Base-by-base conservation (phyloP, 495 filamentous ascomycete species). In the Cetradonia linearis region DNA sequence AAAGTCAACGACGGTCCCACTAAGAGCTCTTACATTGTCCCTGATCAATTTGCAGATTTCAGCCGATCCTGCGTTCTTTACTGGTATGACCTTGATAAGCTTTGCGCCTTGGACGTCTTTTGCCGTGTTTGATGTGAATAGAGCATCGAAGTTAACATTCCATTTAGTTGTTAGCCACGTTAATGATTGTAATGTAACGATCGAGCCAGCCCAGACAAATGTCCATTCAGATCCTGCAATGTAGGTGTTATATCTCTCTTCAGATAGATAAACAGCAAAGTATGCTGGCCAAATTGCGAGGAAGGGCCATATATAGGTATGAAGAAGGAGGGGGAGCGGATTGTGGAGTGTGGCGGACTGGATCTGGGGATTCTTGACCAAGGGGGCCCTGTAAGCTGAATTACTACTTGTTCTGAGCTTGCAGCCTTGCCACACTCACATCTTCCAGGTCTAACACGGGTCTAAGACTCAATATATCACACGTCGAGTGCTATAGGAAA, bases 161-260 rank as follows among this genome's bases (percentile, higher is more conserved):
- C 93, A 99, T 75, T 96, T 86, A 28, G 93, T 97, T 75, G 86
- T 92, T 60, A 99, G 78, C 94, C 94, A 99, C 52, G 88, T 76
- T 61, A 99, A 80, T 61, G 87, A 83, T 77, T 99, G 93, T 52
- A 83, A 64, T 14, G 91, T 96, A 69, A 95, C 78, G 68, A 97
- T 95, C 34, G 83, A 79, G 62, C 87, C 91, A 61, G 86, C 78
- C 80, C 85, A 99, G 56, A 97, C 89, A 71, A 95, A 95, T 10
- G 94, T 97, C 93, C 93, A 99, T 76, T 99, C 93, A 64, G 84
- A 82, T 27, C 83, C 86, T 57, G 85, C 78, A 61, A 99, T 91
- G 74, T 97, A 84, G 65, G 84, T 87, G 54, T 93, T 84, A 73
- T 97, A 99, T 63, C 86, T 81, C 28, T 89, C 87, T 42, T 82